Percentiles rank a stretch among this genome's conserved stretches.
Conservation (phyloP, 257 asterid genomes). For the Nicotiana obtusifolia region DNA sequence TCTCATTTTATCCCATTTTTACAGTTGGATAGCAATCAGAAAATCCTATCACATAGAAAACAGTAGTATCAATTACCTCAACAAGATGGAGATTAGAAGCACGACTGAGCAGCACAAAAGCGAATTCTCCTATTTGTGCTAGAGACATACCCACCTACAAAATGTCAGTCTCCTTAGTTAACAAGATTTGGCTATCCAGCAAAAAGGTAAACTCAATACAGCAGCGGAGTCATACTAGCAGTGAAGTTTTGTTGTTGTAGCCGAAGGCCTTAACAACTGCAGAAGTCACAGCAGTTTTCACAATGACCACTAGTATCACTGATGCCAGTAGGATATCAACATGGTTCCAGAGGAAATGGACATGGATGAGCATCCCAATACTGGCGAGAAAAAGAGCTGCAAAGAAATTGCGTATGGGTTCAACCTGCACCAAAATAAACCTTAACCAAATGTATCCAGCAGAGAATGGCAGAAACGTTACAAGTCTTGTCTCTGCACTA, state of each 20-base stretch:
- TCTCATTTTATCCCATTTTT: not conserved
- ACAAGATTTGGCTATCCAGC: not conserved
- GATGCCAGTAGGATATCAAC: slow-evolving; percentile 97
- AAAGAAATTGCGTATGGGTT: slow-evolving; percentile 93
- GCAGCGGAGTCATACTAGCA: slow-evolving; percentile 55
- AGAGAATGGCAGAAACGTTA: slow-evolving; percentile 11
- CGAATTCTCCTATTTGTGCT: slow-evolving; percentile 99
- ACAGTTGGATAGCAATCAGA: not conserved
- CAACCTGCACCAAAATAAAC: slow-evolving; percentile 57
- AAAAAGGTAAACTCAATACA: slow-evolving; percentile 12
- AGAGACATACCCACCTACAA: slow-evolving; percentile 93
- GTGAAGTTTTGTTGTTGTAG: slow-evolving; percentile 90
- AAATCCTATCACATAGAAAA: not conserved
- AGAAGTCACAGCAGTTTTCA: slow-evolving; percentile 75
- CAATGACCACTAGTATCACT: slow-evolving; percentile 80
- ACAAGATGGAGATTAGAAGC: slow-evolving; percentile 99
- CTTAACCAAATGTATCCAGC: slow-evolving; percentile 17
- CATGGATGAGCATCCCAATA: slow-evolving; percentile 98
- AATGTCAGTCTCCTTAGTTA: slow-evolving; percentile 1
- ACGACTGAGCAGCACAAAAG: slow-evolving; percentile 96
- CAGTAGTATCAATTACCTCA: slow-evolving; percentile 51
- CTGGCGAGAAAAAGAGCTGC: slow-evolving; percentile 99
- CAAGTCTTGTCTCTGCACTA: not conserved
- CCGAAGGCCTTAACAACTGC: slow-evolving; percentile 93
- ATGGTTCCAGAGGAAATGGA: slow-evolving; percentile 96